Evolutionary conservation across 2,329 filamentous ascomycete genomes (phyloP), one percentile per base, ranked within the genome.

Genomic region (Raffaelea ambrosiae): DNA sequence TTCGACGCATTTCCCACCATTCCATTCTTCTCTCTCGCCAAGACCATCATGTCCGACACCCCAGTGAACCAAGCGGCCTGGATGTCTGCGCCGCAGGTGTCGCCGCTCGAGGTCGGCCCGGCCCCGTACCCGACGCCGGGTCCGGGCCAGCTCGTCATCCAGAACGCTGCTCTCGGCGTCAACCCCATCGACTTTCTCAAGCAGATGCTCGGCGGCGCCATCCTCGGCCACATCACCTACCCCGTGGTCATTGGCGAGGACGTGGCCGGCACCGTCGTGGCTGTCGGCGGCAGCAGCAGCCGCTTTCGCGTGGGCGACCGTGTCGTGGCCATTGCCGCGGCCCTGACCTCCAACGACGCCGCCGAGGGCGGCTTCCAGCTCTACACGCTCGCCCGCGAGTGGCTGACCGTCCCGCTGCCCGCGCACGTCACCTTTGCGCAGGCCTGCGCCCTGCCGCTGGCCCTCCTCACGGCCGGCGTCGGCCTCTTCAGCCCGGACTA

Each of bases 211-310:
- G 62, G 59, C 26, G 50, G 64, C 35, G 22, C 50, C 18, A 35
- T 54, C 11, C 47, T 52, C 13, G 53, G 63, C 42, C 48, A 63
- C 19, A 46, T 66, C 50, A 60, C 53, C 13, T 65, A 60, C 36
- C 65, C 64, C 4, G 55, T 50, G 7, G 54, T 68, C 22, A 48
- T 64, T n/a, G 64, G 65, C n/a, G 50, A 41, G 23, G 65, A 60
- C 50, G 58, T 59, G 36, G 58, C 66, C 11, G 64, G 66, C 16
- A 56, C 58, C 39, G 59, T 67, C 5, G 54, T 61, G 26, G 57
- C 60, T 35, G 54, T 66, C 29, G 63, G 64, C 16, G 22, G 51
- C 5, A 50, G 51, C 33, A 50, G 56, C 9, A 51, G 44, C 22
- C 43, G 52, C 3, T 64, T 66, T 49, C 54, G 55, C 14, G 48